Evolutionary conservation across 2,329 filamentous ascomycete genomes (phyloP), one percentile per base, ranked within the genome.

Genomic region (Xylariaceae sp.): DNA sequence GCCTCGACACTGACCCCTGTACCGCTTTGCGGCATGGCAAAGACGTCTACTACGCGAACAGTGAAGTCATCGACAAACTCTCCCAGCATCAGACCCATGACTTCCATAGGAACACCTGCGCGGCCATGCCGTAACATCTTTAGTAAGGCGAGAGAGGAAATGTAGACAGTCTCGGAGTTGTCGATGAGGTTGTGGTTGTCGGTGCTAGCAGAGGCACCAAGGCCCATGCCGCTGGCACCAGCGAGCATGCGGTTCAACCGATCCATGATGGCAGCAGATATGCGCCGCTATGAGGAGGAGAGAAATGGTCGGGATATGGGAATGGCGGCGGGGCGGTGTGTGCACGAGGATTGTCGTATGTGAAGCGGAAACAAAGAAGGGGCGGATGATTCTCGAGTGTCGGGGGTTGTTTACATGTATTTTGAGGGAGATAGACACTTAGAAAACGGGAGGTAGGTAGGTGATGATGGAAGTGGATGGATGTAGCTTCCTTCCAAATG

Each of bases 11-110:
- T 95, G 58, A 98, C 93, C 58, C 93, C 93, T 2, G 93, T 98
- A 71, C 93, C 93, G 59, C 91, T 96, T 67, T 98, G 93, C 17
- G 93, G 93, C 93, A 98, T 98, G 49, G 93, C 93, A 70, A 98
- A 98, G 22, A 98, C 93, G 70, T 98, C 93, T 56, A 97, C 92
- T 12, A 98, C 93, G 57, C 92, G 86, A 52, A 98, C 93, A 48
- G 93, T 98, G 72, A 96, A 98, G 73, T 97, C 93, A 64, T 98
- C 93, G 49, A 98, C 92, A 60, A 98, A 97, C 68, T 97, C 93
- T 67, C 93, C 93, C 62, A 97, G 73, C 93, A 98, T 98, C 66
- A 98, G 76, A 52, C 93, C 93, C 93, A 98, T 98, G 67, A 98
- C 93, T 77, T 98, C 93, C 93, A 98, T 98, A 17, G 93, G 93